Base-by-base conservation (phyloP, 352 stramenopile species). In the Phytophthora pinifolia region DNA sequence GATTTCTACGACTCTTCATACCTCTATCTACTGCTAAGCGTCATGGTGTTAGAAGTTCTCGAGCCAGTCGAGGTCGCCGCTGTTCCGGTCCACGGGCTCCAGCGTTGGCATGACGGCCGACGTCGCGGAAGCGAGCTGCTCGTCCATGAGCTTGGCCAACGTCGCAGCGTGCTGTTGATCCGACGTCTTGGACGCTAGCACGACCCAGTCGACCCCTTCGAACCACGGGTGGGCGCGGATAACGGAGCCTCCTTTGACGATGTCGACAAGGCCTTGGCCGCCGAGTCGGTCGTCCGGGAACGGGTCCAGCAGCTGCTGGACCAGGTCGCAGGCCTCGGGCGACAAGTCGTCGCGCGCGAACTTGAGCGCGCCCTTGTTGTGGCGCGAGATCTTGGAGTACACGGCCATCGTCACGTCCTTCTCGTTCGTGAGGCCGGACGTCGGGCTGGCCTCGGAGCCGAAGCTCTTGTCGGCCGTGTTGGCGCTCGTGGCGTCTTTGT, bases 181-280 rank as follows among this genome's bases (percentile, higher is more conserved):
- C 37, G 57, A 37, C 0, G 80, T 92, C 46, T 89, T 91, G 51
- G 83, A 89, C 9, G 79, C 82, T 25, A 94, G 49, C 13, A 84
- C 49, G 14, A 92, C 61, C 84, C 84, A 94, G 58, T 92, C 82
- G 41, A 94, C 67, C 2, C 55, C 71, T 30, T 76, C 73, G 59
- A 94, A 94, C 83, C 82, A 92, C 63, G 79, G 72, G 49, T 94
- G 82, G 5, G 79, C 76, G 49, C 84, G 84, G 51, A 94, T 83
- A 33, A 90, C 71, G 4, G 82, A 92, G 18, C 82, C 84, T 17
- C 82, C 84, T 34, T 88, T 90, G 42, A 48, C 72, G 51, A 92
- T 91, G 42, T 92, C 82, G 22, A 92, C 78, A 8, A 86, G 59
- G 39, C 82, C 84, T 52, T 92, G 82, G 25, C 80, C 75, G 14